Conservation (phyloP, 2,329 filamentous ascomycete genomes). For the Leptographium procerum region DNA sequence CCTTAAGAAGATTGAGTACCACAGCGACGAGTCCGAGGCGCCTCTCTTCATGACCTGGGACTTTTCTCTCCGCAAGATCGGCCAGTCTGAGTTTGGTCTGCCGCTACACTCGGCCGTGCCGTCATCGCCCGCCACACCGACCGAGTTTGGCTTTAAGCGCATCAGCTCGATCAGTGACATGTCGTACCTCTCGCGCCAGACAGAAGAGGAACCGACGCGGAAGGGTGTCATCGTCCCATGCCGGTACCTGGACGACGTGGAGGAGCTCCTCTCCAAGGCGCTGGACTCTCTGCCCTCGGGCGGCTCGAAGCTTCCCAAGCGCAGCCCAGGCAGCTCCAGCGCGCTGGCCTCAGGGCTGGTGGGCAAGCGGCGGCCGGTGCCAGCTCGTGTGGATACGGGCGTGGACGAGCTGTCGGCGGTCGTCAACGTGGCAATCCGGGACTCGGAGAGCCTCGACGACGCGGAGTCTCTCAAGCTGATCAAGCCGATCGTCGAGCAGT, state of each 20-base stretch:
- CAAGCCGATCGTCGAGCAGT: slow-evolving; percentile 60
- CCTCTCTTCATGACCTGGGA: slow-evolving; percentile 86
- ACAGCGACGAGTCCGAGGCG: slow-evolving; percentile 56
- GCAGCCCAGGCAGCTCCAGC: slow-evolving; percentile 32
- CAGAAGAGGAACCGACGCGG: slow-evolving; percentile 64
- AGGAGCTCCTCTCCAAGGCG: slow-evolving; percentile 74
- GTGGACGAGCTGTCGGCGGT: slow-evolving; percentile 77
- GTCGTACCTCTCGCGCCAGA: slow-evolving; percentile 69
- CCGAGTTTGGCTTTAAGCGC: slow-evolving; percentile 58
- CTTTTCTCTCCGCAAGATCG: slow-evolving; percentile 87
- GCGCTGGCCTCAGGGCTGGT: slow-evolving; percentile 57
- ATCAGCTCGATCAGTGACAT: slow-evolving; percentile 95
- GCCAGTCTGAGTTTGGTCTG: slow-evolving; percentile 79
- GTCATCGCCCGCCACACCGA: slow-evolving; percentile 71
- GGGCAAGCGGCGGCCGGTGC: slow-evolving; percentile 55
- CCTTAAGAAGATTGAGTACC: slow-evolving; percentile 80
- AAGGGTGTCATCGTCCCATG: slow-evolving; percentile 94
- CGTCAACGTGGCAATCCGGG: slow-evolving; percentile 81
- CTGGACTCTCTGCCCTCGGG: slow-evolving; percentile 63
- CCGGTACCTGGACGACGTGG: slow-evolving; percentile 85
- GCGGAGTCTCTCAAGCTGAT: slow-evolving; percentile 70
- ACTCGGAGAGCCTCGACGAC: slow-evolving; percentile 76
- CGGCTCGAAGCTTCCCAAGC: slow-evolving; percentile 42
- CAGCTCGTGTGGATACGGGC: slow-evolving; percentile 42
- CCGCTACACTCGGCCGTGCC: slow-evolving; percentile 69